Conservation (phyloP, 768 basidiomycete species). For the Daedaleopsis nitida region DNA sequence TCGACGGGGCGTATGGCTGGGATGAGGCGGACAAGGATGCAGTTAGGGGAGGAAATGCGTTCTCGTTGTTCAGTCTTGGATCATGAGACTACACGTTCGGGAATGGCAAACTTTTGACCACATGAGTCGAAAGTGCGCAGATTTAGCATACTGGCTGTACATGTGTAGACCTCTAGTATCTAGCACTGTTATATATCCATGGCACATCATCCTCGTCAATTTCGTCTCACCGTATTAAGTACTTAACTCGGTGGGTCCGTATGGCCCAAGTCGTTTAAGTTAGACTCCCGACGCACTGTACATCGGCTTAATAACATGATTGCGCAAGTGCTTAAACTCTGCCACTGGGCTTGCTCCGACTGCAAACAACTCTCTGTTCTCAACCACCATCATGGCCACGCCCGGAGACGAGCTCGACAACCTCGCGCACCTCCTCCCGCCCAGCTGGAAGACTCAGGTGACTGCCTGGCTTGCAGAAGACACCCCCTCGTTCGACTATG, state of each 20-base stretch:
- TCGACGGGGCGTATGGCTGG: conserved; percentile 67
- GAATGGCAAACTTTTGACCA: neutral
- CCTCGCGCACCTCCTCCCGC: conserved; percentile 79
- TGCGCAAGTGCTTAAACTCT: neutral
- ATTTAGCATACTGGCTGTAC: too few species aligned
- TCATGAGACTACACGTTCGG: neutral
- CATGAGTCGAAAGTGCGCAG: too few species aligned
- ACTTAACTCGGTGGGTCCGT: too few species aligned
- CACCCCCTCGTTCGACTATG: conserved; percentile 94
- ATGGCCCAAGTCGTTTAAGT: too few species aligned
- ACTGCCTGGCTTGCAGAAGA: conserved; percentile 88
- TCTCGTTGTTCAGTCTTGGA: conserved; percentile 59
- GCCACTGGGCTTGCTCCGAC: neutral
- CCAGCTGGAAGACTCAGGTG: conserved; percentile 87
- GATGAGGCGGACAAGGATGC: conserved; percentile 56
- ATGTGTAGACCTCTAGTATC: too few species aligned
- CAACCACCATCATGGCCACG: conserved; percentile 11
- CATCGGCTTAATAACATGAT: neutral
- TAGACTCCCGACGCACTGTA: too few species aligned
- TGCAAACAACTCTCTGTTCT: neutral
- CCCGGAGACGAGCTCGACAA: conserved; percentile 16
- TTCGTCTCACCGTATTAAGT: too few species aligned
- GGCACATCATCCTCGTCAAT: too few species aligned
- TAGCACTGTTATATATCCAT: too few species aligned
- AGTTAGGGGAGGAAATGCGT: conserved; percentile 74